Evolutionary conservation across 2,329 filamentous ascomycete species (phyloP).

Genomic region (Phialocephala subalpina): DNA sequence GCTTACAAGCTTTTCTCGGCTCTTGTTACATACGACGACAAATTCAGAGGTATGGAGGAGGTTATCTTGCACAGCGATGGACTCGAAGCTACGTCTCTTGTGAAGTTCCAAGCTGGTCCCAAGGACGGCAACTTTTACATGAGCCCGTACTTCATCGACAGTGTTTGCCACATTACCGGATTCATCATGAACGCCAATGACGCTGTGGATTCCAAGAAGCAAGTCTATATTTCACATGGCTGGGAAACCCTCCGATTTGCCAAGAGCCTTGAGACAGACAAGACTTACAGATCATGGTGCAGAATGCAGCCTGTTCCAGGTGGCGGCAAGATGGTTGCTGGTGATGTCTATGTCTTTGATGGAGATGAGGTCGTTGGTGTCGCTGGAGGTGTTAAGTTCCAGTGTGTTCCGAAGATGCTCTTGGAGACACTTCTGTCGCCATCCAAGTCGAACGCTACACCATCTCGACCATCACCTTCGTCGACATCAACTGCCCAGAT

Average conservation of each 20-base stretch:
- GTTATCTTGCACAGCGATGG: constrained; percentile 60
- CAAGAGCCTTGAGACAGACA: constrained; percentile 30
- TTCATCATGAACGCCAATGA: constrained; percentile 65
- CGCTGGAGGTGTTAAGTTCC: constrained; percentile 47
- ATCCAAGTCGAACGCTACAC: constrained; percentile 54
- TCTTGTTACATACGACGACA: constrained; percentile 60
- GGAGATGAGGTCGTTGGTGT: constrained; percentile 46
- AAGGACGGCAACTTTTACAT: constrained; percentile 61
- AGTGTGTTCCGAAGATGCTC: constrained; percentile 47
- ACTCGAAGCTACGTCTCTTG: constrained; percentile 52
- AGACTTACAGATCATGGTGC: constrained; percentile 36
- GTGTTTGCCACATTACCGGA: constrained; percentile 63
- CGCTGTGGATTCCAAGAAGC: constrained; percentile 35
- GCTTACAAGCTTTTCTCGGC: constrained; percentile 75
- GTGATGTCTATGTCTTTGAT: constrained; percentile 49
- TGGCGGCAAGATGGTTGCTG: constrained; percentile 41
- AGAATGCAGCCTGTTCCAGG: constrained; percentile 43
- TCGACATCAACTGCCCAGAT: constrained; percentile 46
- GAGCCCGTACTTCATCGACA: constrained; percentile 65
- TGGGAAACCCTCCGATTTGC: constrained; percentile 40
- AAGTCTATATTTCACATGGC: constrained; percentile 40
- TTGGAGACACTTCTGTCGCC: constrained; percentile 55
- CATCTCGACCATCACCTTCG: constrained; percentile 53
- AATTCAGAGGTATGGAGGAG: constrained; percentile 63
- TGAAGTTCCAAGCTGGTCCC: constrained; percentile 54